phyloP scores from a whole-genome alignment of 306 rosid species.

The Boehmeria nivea region DNA sequence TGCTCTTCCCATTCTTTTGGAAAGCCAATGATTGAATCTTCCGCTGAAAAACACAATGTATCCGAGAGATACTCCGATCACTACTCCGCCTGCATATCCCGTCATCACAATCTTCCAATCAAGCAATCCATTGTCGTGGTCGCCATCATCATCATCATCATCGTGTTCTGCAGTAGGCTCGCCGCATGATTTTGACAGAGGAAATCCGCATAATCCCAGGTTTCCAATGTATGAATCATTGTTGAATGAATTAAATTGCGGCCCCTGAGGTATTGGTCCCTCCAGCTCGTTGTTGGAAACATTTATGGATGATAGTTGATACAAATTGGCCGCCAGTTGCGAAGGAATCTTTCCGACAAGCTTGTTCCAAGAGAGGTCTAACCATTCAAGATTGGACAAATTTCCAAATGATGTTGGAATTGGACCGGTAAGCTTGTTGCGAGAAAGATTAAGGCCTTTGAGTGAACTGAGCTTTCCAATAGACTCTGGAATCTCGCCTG shows the following conservation, averaged over 20 bases:
- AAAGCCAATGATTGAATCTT: not conserved
- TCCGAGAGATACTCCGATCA: slow-evolving; percentile 23
- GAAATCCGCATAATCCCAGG: slow-evolving; percentile 23
- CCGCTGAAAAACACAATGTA: not conserved
- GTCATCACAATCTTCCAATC: not conserved
- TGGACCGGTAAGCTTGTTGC: not conserved
- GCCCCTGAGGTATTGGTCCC: slow-evolving; percentile 31
- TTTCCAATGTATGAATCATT: slow-evolving; percentile 26
- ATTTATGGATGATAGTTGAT: slow-evolving; percentile 8
- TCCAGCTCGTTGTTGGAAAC: slow-evolving; percentile 29
- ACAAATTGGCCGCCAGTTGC: slow-evolving; percentile 23
- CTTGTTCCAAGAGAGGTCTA: slow-evolving; percentile 34
- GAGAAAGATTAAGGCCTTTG: too few relatives aligned
- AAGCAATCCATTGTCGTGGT: not conserved
- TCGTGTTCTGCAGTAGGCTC: not conserved
- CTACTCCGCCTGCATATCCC: slow-evolving; percentile 29
- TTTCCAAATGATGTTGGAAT: not conserved
- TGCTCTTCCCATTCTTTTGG: not conserved
- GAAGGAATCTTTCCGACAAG: slow-evolving; percentile 2
- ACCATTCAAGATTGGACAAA: slow-evolving; percentile 23
- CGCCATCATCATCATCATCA: too few relatives aligned
- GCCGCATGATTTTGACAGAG: slow-evolving; percentile 24
- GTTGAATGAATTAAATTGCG: slow-evolving; percentile 30
- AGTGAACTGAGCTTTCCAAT: too few relatives aligned
- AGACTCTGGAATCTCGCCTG: too few relatives aligned